Percentiles rank a stretch among this genome's conserved stretches.
Conservation (phyloP, 192 early-diverging fungal genomes). For the Coemansia sp. region DNA sequence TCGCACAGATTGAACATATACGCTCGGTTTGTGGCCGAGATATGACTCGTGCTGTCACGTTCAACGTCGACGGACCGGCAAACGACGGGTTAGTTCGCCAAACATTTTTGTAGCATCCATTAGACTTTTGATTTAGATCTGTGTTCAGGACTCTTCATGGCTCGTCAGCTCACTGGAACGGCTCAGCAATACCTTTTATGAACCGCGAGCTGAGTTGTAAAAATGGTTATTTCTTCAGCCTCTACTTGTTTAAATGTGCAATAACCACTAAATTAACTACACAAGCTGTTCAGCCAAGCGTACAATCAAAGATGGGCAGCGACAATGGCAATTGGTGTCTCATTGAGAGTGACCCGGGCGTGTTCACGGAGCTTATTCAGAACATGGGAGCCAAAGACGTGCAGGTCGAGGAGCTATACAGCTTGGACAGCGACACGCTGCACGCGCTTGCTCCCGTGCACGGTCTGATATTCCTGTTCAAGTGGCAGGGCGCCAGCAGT, state of each 20-base stretch:
- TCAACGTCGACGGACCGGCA: slow-evolving; percentile 63
- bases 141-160: no score
- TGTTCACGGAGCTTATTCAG: slow-evolving; percentile 80
- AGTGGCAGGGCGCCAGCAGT: slow-evolving; percentile 57
- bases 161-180: no score
- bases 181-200: no score
- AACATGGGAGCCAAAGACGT: slow-evolving; percentile 70
- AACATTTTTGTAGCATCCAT: slow-evolving; percentile 58
- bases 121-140: slow-evolving; percentile 7
- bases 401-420: slow-evolving; percentile 80
- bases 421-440: slow-evolving; percentile 64
- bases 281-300: no score
- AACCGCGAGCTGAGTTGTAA: no score
- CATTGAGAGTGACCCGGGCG: slow-evolving; percentile 86
- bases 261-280: no score
- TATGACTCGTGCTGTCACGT: slow-evolving; percentile 69
- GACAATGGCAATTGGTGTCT: slow-evolving; percentile 78
- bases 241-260: no score
- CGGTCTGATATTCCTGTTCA: slow-evolving; percentile 84
- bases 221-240: no score
- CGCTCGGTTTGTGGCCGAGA: slow-evolving; percentile 67
- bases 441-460: slow-evolving; percentile 69
- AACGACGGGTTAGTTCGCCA: slow-evolving; percentile 73
- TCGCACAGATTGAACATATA: slow-evolving; percentile 68
- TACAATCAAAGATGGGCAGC: slow-evolving; percentile 25